Conservation (phyloP, 2,329 filamentous ascomycete species). For the Lachnellula cervina region DNA sequence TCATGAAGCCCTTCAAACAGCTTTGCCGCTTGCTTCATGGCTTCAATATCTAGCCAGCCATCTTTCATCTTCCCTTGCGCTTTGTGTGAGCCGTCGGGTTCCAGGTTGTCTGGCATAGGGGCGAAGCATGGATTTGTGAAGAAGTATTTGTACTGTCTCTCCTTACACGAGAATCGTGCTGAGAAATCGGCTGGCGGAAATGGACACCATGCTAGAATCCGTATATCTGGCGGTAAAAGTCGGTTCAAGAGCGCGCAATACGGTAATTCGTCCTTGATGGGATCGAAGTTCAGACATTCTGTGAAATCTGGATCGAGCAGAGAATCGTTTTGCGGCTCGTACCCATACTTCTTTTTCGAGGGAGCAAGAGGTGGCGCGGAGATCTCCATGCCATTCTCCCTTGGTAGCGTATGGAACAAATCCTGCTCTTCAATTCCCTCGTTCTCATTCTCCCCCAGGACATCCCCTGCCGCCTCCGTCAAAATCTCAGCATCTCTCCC, state of each 20-base stretch:
- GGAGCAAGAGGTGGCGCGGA: constrained; percentile 24
- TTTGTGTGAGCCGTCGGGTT: constrained; percentile 30
- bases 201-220: constrained; percentile 89
- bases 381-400: constrained; percentile 24
- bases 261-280: constrained; percentile 72
- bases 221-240: constrained; percentile 83
- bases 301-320: constrained; percentile 25
- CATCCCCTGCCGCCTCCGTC: too few species aligned
- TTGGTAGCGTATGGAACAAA: constrained; percentile 22
- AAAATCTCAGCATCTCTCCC: neutral
- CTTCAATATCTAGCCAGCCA: constrained; percentile 81
- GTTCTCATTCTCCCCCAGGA: constrained; percentile 9
- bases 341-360: constrained; percentile 15
- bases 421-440: constrained; percentile 7
- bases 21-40: constrained; percentile 79
- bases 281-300: constrained; percentile 50
- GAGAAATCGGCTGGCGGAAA: constrained; percentile 74
- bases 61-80: constrained; percentile 41
- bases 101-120: constrained; percentile 55
- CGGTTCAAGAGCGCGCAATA: constrained; percentile 83
- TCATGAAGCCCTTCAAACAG: constrained; percentile 81
- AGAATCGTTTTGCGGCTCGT: constrained; percentile 9
- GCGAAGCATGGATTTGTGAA: constrained; percentile 90
- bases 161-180: constrained; percentile 86
- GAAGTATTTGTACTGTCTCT: constrained; percentile 92